Evolutionary conservation across 495 filamentous ascomycete genomes (phyloP).

Genomic region (Penicillium angulare): DNA sequence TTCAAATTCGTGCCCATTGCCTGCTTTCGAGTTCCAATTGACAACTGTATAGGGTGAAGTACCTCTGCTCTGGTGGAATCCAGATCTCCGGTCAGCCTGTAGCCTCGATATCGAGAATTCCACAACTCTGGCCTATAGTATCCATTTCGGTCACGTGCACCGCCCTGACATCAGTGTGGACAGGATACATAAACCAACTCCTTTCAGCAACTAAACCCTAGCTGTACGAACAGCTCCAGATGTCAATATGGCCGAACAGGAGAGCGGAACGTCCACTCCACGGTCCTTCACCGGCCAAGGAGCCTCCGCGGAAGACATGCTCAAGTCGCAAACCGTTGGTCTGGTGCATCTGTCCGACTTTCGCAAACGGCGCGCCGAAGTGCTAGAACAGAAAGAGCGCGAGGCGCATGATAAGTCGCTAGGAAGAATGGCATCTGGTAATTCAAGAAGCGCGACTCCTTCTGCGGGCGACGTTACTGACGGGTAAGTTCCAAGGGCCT

Average conservation of each 20-base stretch:
- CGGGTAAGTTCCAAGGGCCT: slow-evolving; percentile 41
- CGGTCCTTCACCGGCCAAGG: slow-evolving; percentile 72
- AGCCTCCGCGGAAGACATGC: slow-evolving; percentile 81
- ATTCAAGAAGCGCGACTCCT: slow-evolving; percentile 53
- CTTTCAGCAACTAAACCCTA: not conserved
- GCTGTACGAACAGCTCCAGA: not conserved
- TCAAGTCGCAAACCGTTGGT: slow-evolving; percentile 89
- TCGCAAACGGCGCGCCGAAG: slow-evolving; percentile 93
- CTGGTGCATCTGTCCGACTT: slow-evolving; percentile 92
- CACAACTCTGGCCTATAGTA: too few species aligned
- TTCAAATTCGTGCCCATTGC: too few species aligned
- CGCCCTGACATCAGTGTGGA: slow-evolving; percentile 15
- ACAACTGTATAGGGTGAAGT: too few species aligned
- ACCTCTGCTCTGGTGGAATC: too few species aligned
- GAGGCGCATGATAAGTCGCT: slow-evolving; percentile 67
- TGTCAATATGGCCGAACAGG: slow-evolving; percentile 36
- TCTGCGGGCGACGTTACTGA: slow-evolving; percentile 52
- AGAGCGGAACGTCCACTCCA: slow-evolving; percentile 38
- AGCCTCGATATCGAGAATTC: too few species aligned
- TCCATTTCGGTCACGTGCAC: slow-evolving; percentile 23
- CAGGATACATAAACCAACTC: too few species aligned
- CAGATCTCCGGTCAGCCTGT: too few species aligned
- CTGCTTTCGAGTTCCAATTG: too few species aligned
- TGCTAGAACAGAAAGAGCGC: slow-evolving; percentile 84
- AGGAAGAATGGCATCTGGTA: slow-evolving; percentile 48